phyloP scores from a whole-genome alignment of 176 grass and related monocot species.

The Cymbopogon citratus region DNA sequence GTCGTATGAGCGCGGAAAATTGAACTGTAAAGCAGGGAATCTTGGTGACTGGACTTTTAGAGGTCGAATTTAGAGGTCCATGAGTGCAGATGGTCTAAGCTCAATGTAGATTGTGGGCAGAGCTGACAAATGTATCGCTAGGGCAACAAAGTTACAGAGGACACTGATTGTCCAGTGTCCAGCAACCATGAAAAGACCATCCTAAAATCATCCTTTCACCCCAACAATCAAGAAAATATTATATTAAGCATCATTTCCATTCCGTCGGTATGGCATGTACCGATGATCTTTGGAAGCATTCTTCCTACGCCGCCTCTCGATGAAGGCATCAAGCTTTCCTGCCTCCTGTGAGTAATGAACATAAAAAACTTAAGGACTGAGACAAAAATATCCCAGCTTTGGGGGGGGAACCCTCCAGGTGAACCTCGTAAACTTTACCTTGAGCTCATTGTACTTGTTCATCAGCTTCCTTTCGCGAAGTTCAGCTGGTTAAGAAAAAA shows the following conservation, averaged over 20 bases:
- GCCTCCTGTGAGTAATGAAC: constrained; percentile 39
- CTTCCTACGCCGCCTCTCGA: constrained; percentile 72
- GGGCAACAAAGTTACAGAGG: background rate
- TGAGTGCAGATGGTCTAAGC: too few species aligned
- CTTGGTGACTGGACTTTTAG: too few species aligned
- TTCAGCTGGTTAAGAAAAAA: constrained; percentile 76
- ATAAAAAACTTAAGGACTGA: background rate
- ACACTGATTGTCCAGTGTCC: background rate
- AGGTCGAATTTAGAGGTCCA: too few species aligned
- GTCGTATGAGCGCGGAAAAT: too few species aligned
- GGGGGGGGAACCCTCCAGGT: too few species aligned
- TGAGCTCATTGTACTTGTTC: constrained; percentile 85
- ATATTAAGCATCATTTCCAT: constrained; percentile 25
- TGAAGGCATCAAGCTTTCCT: constrained; percentile 81
- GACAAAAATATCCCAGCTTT: background rate
- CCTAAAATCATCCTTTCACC: background rate
- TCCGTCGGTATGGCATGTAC: constrained; percentile 78
- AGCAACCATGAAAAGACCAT: background rate
- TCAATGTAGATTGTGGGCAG: background rate
- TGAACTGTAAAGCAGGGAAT: too few species aligned
- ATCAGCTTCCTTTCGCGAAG: constrained; percentile 75
- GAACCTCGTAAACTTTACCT: constrained; percentile 43
- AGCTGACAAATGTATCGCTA: background rate
- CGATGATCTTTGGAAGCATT: constrained; percentile 97
- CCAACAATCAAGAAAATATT: background rate